Base-by-base conservation (phyloP, 352 stramenopile species). In the Globisporangium heterothallicum region DNA sequence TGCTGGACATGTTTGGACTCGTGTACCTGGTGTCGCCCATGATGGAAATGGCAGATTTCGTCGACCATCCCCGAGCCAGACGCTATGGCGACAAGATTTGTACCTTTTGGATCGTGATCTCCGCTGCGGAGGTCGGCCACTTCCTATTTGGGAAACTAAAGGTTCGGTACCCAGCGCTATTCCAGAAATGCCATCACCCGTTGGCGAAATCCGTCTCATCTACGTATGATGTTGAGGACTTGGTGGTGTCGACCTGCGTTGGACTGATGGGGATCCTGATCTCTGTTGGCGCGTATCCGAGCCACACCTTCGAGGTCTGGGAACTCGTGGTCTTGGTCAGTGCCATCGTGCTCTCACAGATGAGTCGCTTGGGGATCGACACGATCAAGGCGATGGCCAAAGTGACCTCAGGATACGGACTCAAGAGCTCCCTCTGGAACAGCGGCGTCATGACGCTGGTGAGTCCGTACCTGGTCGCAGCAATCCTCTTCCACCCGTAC, bases 401-500 rank as follows among this genome's bases (percentile, higher is more conserved):
- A 14, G 54, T 77, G 32, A 57, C 48, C 13, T 45, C 36, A 21
- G 21, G 45, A 43, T 59, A 57, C 42, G 60, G 42, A 18, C 46
- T 46, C 26, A 30, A 63, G 8, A 64, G 69, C 27, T 65, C 61
- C 4, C 26, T 67, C 16, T 76, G 68, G 64, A 70, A 74, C 41
- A 77, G 63, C 40, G 72, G 77, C 21, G 72, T 80, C n/a, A 66
- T 85, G 60, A 67, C 77, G 45, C 48, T 76, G 12, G 56, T 76
- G 18, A 79, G 72, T 41, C 72, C 74, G 25, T 88, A 84, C n/a
- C 51, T 88, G 14, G 41, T 88, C 9, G 72, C 72, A 1, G 75
- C 68, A 52, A 76, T 84, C 54, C 62, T 81, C 21, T 83, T 83
- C 41, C 70, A 88, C 49, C 74, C 74, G 42, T 86, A 81, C 36